phyloP scores from a whole-genome alignment of 1,284 basidiomycete species.

The Tilletia walkeri region DNA sequence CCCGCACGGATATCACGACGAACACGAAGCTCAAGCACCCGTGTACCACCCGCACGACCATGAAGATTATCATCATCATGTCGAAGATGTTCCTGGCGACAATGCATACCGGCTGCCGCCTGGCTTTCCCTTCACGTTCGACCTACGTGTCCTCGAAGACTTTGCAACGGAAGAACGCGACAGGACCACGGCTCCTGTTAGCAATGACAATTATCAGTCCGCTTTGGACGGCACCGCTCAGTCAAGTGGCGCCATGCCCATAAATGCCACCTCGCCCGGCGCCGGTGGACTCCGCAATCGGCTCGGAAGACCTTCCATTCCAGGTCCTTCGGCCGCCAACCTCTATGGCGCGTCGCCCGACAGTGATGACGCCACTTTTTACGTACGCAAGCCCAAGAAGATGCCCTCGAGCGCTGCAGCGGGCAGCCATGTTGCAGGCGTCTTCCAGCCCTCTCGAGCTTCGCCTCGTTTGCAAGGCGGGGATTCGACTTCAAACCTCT shows the following conservation, averaged over 20 bases:
- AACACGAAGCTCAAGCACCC: constrained; percentile 16
- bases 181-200: constrained; percentile 22
- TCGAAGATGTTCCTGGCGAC: constrained; percentile 19
- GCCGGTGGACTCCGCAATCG: constrained; percentile 12
- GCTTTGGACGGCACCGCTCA: background rate
- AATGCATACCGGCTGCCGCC: constrained; percentile 26
- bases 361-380: constrained; percentile 51
- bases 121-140: constrained; percentile 53
- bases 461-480: background rate
- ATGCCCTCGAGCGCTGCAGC: constrained; percentile 32
- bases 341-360: constrained; percentile 43
- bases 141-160: constrained; percentile 44
- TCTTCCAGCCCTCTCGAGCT: background rate
- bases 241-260: constrained; percentile 1
- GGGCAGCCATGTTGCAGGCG: constrained; percentile 21
- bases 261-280: background rate
- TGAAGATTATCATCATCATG: constrained; percentile 16
- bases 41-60: background rate
- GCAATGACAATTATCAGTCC: background rate
- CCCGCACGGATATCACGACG: constrained; percentile 14
- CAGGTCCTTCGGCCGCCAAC: constrained; percentile 13
- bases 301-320: background rate
- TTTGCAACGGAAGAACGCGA: constrained; percentile 49
- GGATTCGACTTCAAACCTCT: background rate
- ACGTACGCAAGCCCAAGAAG: constrained; percentile 48